Conservation (phyloP, 2,329 filamentous ascomycete genomes). For the Colletotrichum neosansevieriae region DNA sequence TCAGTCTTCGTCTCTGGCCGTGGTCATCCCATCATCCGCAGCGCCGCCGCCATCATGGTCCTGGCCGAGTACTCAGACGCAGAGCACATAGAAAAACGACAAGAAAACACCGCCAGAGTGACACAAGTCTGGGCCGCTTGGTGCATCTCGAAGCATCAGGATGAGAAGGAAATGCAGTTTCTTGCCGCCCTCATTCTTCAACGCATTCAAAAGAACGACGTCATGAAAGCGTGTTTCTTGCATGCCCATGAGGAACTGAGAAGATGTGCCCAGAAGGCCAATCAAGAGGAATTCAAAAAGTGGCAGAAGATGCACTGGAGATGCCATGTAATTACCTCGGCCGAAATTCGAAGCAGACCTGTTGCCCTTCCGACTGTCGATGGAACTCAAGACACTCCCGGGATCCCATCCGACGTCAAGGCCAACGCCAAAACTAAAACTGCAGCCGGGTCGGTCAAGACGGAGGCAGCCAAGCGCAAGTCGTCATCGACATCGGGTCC, state of each 20-base stretch:
- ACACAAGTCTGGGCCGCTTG: constrained; percentile 31
- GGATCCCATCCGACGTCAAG: background rate
- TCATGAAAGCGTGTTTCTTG: constrained; percentile 18
- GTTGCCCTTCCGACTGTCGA: background rate
- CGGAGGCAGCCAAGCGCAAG: background rate
- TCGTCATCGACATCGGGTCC: background rate
- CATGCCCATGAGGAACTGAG: constrained; percentile 1
- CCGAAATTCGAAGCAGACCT: constrained; percentile 2
- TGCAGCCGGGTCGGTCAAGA: background rate
- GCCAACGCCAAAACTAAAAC: background rate
- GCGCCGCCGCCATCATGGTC: constrained; percentile 35
- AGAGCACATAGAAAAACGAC: background rate
- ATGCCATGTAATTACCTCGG: constrained; percentile 26
- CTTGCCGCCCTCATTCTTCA: constrained; percentile 14
- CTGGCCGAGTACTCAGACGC: constrained; percentile 1
- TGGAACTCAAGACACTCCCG: background rate
- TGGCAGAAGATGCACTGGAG: constrained; percentile 27
- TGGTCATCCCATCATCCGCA: constrained; percentile 27
- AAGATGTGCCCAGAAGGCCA: background rate
- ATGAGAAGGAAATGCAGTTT: constrained; percentile 4
- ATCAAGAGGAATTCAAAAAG: constrained; percentile 1
- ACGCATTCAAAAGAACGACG: constrained; percentile 3
- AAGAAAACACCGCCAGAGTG: background rate
- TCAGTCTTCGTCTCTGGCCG: constrained; percentile 20
- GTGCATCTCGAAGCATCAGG: constrained; percentile 20